Evolutionary conservation across 768 basidiomycete species (phyloP), one percentile per base, ranked within the genome.

Genomic region (Tephrocybe sp.): DNA sequence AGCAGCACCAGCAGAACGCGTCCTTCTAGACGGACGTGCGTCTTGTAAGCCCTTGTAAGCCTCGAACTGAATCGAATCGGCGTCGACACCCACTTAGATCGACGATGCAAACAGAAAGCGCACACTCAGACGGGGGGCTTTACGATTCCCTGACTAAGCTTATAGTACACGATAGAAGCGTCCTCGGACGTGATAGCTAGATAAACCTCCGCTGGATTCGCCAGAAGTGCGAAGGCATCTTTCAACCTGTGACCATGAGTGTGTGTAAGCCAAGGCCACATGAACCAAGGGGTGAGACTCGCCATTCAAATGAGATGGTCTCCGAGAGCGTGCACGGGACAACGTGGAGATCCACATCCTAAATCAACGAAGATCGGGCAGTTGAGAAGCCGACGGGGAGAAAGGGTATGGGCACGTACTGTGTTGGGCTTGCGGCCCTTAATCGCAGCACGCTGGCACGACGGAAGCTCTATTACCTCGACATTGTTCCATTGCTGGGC

Each of bases 101-200:
- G 38, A 21, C 38, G 12, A 9, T 39, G n/a, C 18, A 21, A 39
- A n/a, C 11, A 15, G n/a, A n/a, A 34, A 23, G 14, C n/a, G 26
- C 38, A 33, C 20, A 38, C 17, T 68, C 58, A 88, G 39, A 87
- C 69, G 10, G 78, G 73, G 21, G 87, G 89, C 59, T 91, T 91
- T 54, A 84, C 81, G 26, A 92, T 86, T 49, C 88, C 90, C 44
- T 77, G 75, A 62, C 84, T 86, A 53, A 92, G 74, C 60, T 88
- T 89, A 68, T 92, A 92, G 66, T 92, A 92, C 45, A 92, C 90
- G 40, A 87, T 85, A 8, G 90, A 90, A 10, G 90, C 84, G 59
- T 92, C 90, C 45, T 87, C 82, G 0, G 85, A 79, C 38, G 83
- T 84, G 50, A 91, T 85, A 11, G 85, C 90, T 25, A 92, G 65